Evolutionary conservation across 2,329 filamentous ascomycete species (phyloP).

Genomic region (Colletotrichum cuscutae): DNA sequence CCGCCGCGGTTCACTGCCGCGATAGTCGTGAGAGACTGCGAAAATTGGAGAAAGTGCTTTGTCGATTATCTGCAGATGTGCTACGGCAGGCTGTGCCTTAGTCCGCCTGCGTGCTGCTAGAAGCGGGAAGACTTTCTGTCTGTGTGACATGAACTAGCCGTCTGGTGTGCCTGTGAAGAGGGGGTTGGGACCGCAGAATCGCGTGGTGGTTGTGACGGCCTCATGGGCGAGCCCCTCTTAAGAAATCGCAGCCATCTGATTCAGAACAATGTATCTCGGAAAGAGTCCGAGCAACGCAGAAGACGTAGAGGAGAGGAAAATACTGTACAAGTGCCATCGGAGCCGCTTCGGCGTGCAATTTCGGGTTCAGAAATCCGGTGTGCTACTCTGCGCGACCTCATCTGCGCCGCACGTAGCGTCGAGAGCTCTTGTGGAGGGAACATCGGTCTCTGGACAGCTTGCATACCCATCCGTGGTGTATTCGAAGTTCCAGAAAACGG

Average conservation of each 20-base stretch:
- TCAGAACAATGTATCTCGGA: not conserved
- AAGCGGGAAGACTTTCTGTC: not conserved
- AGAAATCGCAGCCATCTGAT: not conserved
- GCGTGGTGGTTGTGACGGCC: not conserved
- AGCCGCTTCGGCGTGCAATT: not conserved
- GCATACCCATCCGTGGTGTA: not conserved
- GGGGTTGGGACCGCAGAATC: not conserved
- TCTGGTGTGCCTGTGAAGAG: not conserved
- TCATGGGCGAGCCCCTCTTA: constrained; percentile 6
- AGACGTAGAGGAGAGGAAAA: not conserved
- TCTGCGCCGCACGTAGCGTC: not conserved
- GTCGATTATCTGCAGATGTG: not conserved
- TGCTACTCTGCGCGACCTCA: not conserved
- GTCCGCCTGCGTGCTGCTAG: not conserved
- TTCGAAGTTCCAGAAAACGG: not conserved
- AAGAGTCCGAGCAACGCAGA: not conserved
- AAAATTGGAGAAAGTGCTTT: not conserved
- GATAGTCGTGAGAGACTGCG: not conserved
- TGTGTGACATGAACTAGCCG: not conserved
- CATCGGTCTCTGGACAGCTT: not conserved
- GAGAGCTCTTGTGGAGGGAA: not conserved
- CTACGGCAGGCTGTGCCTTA: constrained; percentile 4
- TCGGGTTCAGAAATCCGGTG: not conserved
- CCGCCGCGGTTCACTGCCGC: constrained; percentile 9
- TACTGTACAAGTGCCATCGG: not conserved